Percentiles rank a stretch among this genome's conserved stretches.
Conservation (phyloP, 768 basidiomycete genomes). For the Rhodocollybia butyracea region DNA sequence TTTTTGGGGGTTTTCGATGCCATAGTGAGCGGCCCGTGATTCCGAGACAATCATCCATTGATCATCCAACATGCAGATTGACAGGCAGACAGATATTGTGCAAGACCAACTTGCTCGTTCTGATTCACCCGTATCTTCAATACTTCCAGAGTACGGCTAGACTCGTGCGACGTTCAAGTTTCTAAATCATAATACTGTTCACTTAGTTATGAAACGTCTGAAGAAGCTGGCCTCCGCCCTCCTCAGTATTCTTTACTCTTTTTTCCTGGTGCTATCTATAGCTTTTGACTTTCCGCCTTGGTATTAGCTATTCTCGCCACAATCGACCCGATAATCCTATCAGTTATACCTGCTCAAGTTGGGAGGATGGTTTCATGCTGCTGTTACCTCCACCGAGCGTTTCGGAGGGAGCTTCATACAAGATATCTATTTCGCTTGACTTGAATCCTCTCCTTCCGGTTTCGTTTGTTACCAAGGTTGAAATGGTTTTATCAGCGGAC, state of each 20-base stretch:
- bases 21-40: too few relatives aligned
- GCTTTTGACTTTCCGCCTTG: neutral
- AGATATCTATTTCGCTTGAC: slow-evolving; percentile 39
- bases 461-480: slow-evolving; percentile 39
- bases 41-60: neutral
- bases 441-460: slow-evolving; percentile 45
- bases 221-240: slow-evolving; percentile 5
- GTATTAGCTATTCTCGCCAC: slow-evolving; percentile 8
- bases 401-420: slow-evolving; percentile 31
- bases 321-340: slow-evolving; percentile 28
- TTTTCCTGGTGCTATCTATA: neutral
- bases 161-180: neutral
- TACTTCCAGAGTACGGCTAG: slow-evolving; percentile 1
- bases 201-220: neutral
- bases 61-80: neutral
- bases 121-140: slow-evolving; percentile 6
- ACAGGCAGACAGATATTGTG: neutral
- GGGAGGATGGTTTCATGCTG: slow-evolving; percentile 29
- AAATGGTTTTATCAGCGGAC: slow-evolving; percentile 21
- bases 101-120: neutral
- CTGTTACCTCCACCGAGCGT: slow-evolving; percentile 30
- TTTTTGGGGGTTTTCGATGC: too few relatives aligned
- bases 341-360: slow-evolving; percentile 37
- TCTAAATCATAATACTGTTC: neutral
- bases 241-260: neutral